Conservation (phyloP, 345 rosid genomes). For the Microcos paniculata region DNA sequence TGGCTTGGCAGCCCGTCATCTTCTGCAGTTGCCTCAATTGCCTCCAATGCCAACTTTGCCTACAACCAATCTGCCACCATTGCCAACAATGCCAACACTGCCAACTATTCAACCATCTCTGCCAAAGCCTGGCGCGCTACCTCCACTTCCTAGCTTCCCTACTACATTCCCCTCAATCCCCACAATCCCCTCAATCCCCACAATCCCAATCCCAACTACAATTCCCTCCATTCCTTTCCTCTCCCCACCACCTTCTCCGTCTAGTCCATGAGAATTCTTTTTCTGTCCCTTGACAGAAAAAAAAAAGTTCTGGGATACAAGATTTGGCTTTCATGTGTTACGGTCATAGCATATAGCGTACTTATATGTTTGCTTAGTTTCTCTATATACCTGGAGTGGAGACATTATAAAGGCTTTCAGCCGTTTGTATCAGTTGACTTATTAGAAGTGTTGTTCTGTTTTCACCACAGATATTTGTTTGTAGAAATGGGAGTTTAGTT, state of each 20-base stretch:
- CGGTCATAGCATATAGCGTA: background rate
- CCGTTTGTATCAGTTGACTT: background rate
- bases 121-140: constrained; percentile 12
- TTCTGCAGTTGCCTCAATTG: constrained; percentile 15
- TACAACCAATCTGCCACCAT: background rate
- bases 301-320: background rate
- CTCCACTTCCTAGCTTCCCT: constrained; percentile 26
- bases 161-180: constrained; percentile 34
- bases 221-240: constrained; percentile 39
- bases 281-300: background rate
- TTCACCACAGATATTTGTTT: background rate
- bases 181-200: constrained; percentile 26
- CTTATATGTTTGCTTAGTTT: background rate
- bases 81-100: constrained; percentile 11
- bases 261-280: constrained; percentile 15
- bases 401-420: background rate
- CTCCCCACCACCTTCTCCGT: constrained; percentile 29
- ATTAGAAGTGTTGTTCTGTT: background rate
- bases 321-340: background rate
- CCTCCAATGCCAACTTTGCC: constrained; percentile 12
- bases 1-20: constrained; percentile 21
- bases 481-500: background rate
- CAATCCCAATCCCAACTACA: constrained; percentile 27
- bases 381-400: background rate
- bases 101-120: constrained; percentile 17